Evolutionary conservation across 2,329 filamentous ascomycete genomes (phyloP).

Genomic region (Monosporascus sp.): DNA sequence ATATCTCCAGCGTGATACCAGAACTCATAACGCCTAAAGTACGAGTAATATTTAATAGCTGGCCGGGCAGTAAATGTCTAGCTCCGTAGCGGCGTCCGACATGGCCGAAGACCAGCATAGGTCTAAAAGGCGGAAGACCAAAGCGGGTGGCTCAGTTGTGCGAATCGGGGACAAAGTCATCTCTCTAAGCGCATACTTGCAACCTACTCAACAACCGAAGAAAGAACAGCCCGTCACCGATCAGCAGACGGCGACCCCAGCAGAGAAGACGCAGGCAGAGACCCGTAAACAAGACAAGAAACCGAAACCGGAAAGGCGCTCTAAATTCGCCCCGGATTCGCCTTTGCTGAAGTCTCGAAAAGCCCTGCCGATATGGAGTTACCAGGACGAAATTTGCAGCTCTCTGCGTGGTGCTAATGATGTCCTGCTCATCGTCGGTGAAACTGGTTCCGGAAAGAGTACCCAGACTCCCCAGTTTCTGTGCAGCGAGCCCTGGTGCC

Average conservation of each 20-base stretch:
- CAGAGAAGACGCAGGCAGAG: conserved; percentile 1
- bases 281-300: conserved; percentile 2
- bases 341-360: conserved; percentile 46
- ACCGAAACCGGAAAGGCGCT: neutral
- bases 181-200: conserved; percentile 45
- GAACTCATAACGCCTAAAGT: too few species aligned
- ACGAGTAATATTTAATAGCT: neutral
- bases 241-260: neutral
- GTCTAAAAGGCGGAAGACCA: conserved; percentile 35
- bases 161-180: conserved; percentile 45
- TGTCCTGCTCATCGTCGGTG: conserved; percentile 80
- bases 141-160: conserved; percentile 30
- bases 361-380: conserved; percentile 74
- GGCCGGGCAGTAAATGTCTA: neutral
- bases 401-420: conserved; percentile 58
- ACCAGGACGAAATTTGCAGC: conserved; percentile 64
- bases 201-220: conserved; percentile 38
- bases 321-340: conserved; percentile 11
- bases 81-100: neutral
- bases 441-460: conserved; percentile 95
- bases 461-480: conserved; percentile 95
- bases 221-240: conserved; percentile 15
- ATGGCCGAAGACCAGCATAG: conserved; percentile 23
- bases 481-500: conserved; percentile 73
- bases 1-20: too few species aligned